These are phyloP conservation scores for Botrytis cinerea DNA, from an alignment of 2,329 filamentous ascomycete species.

Conservation along the genomic window DNA sequence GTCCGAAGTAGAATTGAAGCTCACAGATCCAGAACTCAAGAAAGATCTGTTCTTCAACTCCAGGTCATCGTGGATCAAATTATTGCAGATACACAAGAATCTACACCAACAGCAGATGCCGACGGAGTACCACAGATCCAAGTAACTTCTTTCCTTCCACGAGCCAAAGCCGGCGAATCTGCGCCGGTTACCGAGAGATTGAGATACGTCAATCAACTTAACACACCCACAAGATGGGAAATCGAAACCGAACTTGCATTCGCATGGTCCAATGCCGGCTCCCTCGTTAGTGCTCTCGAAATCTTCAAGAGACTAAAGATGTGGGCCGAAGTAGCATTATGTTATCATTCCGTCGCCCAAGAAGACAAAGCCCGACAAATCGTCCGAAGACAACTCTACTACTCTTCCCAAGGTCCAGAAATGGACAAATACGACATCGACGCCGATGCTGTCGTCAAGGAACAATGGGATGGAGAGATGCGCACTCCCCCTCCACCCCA, in stretches of 20 bases:
- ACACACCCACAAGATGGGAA: conserved; percentile 87
- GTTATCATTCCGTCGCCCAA: conserved; percentile 55
- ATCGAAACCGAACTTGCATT: conserved; percentile 90
- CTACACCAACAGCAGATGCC: conserved; percentile 24
- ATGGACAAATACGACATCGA: conserved; percentile 48
- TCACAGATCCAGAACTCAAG: conserved; percentile 81
- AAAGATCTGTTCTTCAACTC: conserved; percentile 86
- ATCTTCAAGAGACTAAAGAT: conserved; percentile 93
- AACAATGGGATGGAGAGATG: conserved; percentile 64
- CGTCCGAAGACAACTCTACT: conserved; percentile 77
- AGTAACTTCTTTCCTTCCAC: conserved; percentile 79
- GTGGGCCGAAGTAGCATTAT: conserved; percentile 94
- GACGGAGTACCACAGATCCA: conserved; percentile 48
- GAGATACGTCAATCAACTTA: conserved; percentile 79
- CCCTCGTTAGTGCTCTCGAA: conserved; percentile 84
- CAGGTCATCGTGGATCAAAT: conserved; percentile 96
- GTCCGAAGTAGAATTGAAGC: conserved; percentile 89
- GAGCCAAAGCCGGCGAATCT: conserved; percentile 72
- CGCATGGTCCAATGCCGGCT: conserved; percentile 88
- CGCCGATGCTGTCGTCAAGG: conserved; percentile 55
- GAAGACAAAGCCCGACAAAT: conserved; percentile 81
- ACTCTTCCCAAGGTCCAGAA: conserved; percentile 53
- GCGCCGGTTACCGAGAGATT: conserved; percentile 76
- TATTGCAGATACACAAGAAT: conserved; percentile 71
- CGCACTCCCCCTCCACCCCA: conserved; percentile 73